Conservation (phyloP, 2,329 filamentous ascomycete species). For the Colletotrichum cordylinicola region DNA sequence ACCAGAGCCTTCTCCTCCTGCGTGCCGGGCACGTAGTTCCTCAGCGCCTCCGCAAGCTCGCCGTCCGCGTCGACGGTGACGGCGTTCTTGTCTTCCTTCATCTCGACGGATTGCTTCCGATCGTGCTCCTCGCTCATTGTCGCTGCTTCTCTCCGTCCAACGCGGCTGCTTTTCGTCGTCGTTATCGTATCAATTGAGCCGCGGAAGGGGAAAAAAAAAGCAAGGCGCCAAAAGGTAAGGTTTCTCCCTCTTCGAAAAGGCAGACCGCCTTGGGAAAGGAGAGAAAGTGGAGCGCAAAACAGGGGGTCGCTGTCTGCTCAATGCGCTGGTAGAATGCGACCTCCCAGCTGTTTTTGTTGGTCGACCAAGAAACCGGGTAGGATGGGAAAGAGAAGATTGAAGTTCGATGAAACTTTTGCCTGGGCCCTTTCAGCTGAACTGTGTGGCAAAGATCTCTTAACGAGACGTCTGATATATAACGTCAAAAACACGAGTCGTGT, state of each 20-base stretch:
- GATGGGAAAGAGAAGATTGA: not conserved
- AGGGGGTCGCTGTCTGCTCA: not conserved
- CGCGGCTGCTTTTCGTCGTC: not conserved
- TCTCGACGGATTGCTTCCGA: constrained; percentile 17
- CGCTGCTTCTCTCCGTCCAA: not conserved
- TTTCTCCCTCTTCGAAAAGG: not conserved
- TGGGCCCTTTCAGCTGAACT: not conserved
- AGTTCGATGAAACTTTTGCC: not conserved
- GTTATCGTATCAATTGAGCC: not conserved
- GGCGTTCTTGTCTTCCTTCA: constrained; percentile 22
- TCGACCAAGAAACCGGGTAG: not conserved
- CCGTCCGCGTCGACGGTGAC: constrained; percentile 16
- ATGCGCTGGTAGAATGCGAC: not conserved
- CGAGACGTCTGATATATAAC: not conserved
- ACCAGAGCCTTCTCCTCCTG: constrained; percentile 26
- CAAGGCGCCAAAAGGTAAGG: not conserved
- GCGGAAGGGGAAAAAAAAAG: not conserved
- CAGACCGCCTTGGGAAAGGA: not conserved
- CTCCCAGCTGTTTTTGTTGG: not conserved
- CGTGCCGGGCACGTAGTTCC: constrained; percentile 31
- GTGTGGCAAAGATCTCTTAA: not conserved
- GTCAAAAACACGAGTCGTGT: not conserved
- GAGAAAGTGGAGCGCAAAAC: not conserved
- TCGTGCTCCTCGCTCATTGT: constrained; percentile 3
- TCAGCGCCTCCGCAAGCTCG: constrained; percentile 29